Base-by-base conservation (phyloP, 1,284 basidiomycete species). In the Inonotus hispidus region DNA sequence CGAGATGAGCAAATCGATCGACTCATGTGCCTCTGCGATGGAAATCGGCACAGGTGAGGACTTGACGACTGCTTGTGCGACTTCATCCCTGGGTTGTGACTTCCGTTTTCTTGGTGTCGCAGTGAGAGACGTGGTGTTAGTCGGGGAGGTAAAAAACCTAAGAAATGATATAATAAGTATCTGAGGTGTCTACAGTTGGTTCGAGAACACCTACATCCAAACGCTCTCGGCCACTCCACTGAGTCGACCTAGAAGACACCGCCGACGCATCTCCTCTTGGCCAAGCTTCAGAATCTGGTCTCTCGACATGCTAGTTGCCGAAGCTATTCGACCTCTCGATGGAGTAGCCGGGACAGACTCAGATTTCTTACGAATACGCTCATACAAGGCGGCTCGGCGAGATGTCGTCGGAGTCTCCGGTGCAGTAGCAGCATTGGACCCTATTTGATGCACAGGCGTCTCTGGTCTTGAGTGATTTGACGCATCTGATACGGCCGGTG, bases 11-110 rank as follows among this genome's bases (percentile, higher is more conserved):
- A 92, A 77, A 21, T 74, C 73, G 43, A 92, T 71, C 2, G 88
- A 90, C 67, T 91, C 88, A 54, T 79, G 81, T 1, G 89, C 88
- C 71, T 92, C 89, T 8, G 85, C 84, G 19, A 76, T 71, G 23
- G 89, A 92, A 63, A 90, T 82, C 1, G 90, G 88, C 2, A 92
- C 83, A 0, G 86, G 84, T 0, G 87, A 89, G 0, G 88, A 91
- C 72, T 92, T 90, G 61, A 90, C 73, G 62, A 92, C 74, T 7
- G 87, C 83, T 35, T 80, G 74, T 1, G 77, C 76, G 35, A 91
- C 85, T 68, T 91, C 88, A 38, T 77, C 76, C 11, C 75, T 72
- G 2, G 86, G 88, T 60, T 90, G 73, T 32, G 84, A 80, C 37
- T 84, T 82, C 41, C 89, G 82, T 70, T 88, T 90, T 53, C 90